A percentile compares a stretch with the other conserved stretches of the same genome.
Conservation (phyloP, 495 filamentous ascomycete species). For the Tuber magnatum region DNA sequence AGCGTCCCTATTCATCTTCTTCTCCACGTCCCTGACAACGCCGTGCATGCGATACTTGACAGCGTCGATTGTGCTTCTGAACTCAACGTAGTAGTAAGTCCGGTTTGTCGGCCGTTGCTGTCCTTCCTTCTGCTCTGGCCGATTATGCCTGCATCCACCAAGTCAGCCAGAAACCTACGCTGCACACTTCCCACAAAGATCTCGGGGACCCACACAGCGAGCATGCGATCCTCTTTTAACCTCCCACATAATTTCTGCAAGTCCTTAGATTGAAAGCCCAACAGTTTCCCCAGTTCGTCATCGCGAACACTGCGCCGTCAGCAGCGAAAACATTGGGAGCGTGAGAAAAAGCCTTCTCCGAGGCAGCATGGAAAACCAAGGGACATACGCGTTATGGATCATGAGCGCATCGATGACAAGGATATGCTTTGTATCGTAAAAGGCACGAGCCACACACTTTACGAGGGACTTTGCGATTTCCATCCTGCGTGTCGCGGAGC, state of each 20-base stretch:
- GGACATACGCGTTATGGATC: constrained; percentile 72
- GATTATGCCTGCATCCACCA: constrained; percentile 54
- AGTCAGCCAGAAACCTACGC: constrained; percentile 27
- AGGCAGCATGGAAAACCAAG: constrained; percentile 30
- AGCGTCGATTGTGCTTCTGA: constrained; percentile 86
- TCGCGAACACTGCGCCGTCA: constrained; percentile 55
- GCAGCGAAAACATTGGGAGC: not conserved
- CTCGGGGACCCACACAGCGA: constrained; percentile 53
- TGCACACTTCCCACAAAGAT: not conserved
- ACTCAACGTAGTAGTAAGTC: constrained; percentile 95
- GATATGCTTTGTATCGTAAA: constrained; percentile 84
- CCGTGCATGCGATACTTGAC: constrained; percentile 90
- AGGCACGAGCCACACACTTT: constrained; percentile 78
- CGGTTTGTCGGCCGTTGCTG: constrained; percentile 72
- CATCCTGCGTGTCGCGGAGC: constrained; percentile 47
- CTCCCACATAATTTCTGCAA: constrained; percentile 77
- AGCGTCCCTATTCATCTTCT: constrained; percentile 64
- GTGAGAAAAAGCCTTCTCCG: constrained; percentile 2
- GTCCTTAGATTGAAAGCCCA: constrained; percentile 81
- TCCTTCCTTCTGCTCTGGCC: constrained; percentile 69
- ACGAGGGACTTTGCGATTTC: constrained; percentile 82
- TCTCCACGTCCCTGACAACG: constrained; percentile 75
- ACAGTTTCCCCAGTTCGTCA: constrained; percentile 74
- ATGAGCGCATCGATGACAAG: constrained; percentile 88
- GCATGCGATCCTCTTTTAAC: constrained; percentile 75